Conservation (phyloP, 345 rosid genomes). For the Populus euphratica region DNA sequence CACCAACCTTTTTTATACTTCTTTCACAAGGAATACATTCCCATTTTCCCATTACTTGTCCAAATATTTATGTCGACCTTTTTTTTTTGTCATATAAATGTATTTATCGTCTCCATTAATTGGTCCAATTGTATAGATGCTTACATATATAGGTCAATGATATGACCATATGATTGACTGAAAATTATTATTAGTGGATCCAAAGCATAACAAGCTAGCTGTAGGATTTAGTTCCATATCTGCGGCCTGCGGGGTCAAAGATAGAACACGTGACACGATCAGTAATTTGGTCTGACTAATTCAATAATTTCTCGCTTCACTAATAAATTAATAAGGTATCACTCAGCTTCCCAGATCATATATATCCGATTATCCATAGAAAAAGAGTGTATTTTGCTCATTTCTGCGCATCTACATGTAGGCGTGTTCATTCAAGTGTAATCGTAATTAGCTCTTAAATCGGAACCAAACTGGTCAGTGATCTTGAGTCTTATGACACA, state of each 20-base stretch:
- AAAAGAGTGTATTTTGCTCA: not conserved
- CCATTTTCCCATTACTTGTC: not conserved
- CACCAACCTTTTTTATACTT: slow-evolving; percentile 43
- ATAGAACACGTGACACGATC: not conserved
- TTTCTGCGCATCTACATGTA: not conserved
- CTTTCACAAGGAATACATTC: slow-evolving; percentile 35
- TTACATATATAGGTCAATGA: slow-evolving; percentile 31
- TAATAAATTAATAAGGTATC: not conserved
- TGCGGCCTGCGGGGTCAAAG: slow-evolving; percentile 21
- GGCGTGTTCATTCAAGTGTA: not conserved
- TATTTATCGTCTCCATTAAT: not conserved
- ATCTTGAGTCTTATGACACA: no score
- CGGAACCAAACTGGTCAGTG: no score
- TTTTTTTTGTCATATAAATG: not conserved
- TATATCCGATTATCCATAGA: not conserved
- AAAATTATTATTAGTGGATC: slow-evolving; percentile 25
- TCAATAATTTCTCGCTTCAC: not conserved
- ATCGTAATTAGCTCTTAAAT: not conserved
- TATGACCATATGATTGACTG: slow-evolving; percentile 44
- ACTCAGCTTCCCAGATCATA: not conserved
- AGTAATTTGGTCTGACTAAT: not conserved
- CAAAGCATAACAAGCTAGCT: slow-evolving; percentile 21
- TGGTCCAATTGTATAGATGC: not conserved
- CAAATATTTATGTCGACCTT: not conserved
- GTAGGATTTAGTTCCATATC: slow-evolving; percentile 10